These are phyloP conservation scores for Cytospora leucostoma DNA, from an alignment of 2,329 filamentous ascomycete genomes.

Conservation along the genomic window DNA sequence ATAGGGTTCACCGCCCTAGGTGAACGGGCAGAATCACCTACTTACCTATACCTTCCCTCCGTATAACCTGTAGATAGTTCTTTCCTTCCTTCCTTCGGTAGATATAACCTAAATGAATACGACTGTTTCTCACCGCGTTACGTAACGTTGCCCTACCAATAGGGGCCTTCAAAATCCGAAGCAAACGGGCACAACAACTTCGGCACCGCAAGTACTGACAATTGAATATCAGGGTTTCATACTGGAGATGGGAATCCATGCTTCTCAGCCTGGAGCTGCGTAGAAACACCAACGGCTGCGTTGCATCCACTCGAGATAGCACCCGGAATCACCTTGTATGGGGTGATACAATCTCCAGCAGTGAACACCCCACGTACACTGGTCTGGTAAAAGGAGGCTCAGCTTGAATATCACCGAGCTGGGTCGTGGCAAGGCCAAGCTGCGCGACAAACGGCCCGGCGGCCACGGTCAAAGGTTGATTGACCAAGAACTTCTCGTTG, in stretches of 20 bases:
- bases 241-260: conserved; percentile 6
- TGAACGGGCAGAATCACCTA: too few relatives aligned
- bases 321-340: conserved; percentile 12
- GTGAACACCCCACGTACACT: conserved; percentile 19
- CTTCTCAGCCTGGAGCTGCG: conserved; percentile 5
- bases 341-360: conserved; percentile 14
- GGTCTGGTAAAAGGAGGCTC: conserved; percentile 17
- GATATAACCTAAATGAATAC: too few relatives aligned
- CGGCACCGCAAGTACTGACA: too few relatives aligned
- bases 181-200: too few relatives aligned
- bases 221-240: too few relatives aligned
- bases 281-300: conserved; percentile 3
- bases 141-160: too few relatives aligned
- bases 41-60: too few relatives aligned
- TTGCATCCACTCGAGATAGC: conserved; percentile 4
- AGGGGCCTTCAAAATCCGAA: too few relatives aligned
- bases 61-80: too few relatives aligned
- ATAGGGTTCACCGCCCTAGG: too few relatives aligned
- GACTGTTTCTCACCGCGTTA: too few relatives aligned
- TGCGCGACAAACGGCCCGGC: conserved; percentile 17
- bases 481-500: conserved; percentile 14
- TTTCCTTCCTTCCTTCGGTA: too few relatives aligned
- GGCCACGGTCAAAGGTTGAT: conserved; percentile 16
- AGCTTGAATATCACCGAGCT: conserved; percentile 12
- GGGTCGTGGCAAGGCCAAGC: conserved; percentile 15